A percentile compares a stretch with the other conserved stretches of the same genome.
Evolutionary conservation across 306 rosid species (phyloP).

Genomic region (Quillaja saponaria): DNA sequence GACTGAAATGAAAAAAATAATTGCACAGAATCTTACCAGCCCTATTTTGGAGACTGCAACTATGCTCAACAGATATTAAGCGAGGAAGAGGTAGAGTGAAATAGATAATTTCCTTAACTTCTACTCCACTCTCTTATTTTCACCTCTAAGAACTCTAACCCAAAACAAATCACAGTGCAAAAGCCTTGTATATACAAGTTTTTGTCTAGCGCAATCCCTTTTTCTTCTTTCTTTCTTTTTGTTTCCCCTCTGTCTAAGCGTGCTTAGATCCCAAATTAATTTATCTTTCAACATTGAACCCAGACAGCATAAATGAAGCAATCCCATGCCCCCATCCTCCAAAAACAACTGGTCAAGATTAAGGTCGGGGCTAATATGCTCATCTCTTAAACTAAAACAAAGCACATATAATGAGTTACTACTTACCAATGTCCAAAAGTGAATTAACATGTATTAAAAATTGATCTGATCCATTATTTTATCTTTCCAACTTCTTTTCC

Average conservation of each 20-base stretch:
- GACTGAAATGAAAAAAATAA: too few relatives aligned
- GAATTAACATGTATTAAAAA: conserved; percentile 1
- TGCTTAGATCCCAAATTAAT: too few relatives aligned
- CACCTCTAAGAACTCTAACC: not conserved
- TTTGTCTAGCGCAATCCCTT: not conserved
- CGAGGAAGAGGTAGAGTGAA: too few relatives aligned
- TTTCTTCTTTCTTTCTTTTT: too few relatives aligned
- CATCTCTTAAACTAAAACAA: conserved; percentile 4
- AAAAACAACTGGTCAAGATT: not conserved
- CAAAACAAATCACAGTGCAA: not conserved
- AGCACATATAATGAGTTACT: not conserved
- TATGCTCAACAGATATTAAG: too few relatives aligned
- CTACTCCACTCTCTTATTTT: not conserved
- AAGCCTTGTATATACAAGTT: not conserved
- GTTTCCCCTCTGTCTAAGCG: too few relatives aligned
- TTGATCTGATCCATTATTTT: not conserved
- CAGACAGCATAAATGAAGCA: not conserved
- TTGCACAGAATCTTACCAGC: too few relatives aligned
- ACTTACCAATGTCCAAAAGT: not conserved
- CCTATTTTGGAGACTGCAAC: too few relatives aligned
- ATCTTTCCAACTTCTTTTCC: conserved; percentile 31
- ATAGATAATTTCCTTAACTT: too few relatives aligned
- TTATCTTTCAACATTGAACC: too few relatives aligned
- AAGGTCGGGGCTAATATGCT: too few relatives aligned
- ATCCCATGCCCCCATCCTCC: conserved; percentile 14